Conservation (phyloP, 1,139 yeast genomes). For the Hemisphaericaspora xylanilytica region DNA sequence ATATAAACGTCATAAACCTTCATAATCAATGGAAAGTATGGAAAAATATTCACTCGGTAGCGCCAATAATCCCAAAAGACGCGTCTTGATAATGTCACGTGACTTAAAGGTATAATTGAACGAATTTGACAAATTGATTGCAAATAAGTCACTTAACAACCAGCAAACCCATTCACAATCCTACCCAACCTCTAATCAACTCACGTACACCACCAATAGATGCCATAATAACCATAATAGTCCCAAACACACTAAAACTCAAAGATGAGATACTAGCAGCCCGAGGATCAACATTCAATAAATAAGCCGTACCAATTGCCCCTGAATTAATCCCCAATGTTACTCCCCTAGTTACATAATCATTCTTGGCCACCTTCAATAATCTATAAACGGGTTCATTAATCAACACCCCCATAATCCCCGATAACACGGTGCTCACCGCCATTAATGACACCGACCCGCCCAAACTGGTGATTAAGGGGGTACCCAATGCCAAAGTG, state of each 20-base stretch:
- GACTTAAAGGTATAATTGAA: no score
- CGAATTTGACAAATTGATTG: no score
- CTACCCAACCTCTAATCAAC: slow-evolving; percentile 29
- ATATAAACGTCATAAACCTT: no score
- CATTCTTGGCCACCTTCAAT: slow-evolving; percentile 56
- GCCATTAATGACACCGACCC: slow-evolving; percentile 77
- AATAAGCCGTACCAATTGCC: slow-evolving; percentile 78
- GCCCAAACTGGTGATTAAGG: slow-evolving; percentile 59
- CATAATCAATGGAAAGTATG: no score
- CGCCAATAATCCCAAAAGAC: no score
- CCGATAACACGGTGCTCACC: slow-evolving; percentile 74
- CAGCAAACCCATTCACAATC: no score
- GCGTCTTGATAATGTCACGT: no score
- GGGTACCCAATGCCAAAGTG: slow-evolving; percentile 79
- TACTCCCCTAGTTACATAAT: slow-evolving; percentile 73
- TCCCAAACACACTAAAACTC: slow-evolving; percentile 70
- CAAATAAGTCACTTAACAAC: no score
- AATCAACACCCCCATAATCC: slow-evolving; percentile 69
- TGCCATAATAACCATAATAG: slow-evolving; percentile 67
- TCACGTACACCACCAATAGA: slow-evolving; percentile 46
- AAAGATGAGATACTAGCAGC: slow-evolving; percentile 79
- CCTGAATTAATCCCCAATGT: slow-evolving; percentile 77
- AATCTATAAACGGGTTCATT: slow-evolving; percentile 52
- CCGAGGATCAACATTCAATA: slow-evolving; percentile 66
- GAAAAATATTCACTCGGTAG: no score